phyloP scores from a whole-genome alignment of 495 filamentous ascomycete species.

The Umbilicaria muhlenbergii region DNA sequence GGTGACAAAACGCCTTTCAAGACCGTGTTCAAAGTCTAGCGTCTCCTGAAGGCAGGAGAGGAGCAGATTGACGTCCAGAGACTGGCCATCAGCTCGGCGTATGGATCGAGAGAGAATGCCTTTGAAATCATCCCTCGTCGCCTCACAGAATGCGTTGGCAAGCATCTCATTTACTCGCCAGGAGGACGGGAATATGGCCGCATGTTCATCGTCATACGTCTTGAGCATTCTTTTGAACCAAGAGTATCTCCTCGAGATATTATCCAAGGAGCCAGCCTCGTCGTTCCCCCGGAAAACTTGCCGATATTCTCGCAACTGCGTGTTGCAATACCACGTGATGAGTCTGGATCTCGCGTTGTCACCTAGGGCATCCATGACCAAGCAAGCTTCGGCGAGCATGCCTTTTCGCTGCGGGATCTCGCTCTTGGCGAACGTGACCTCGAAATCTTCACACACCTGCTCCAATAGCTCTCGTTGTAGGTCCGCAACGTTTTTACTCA shows the following conservation, averaged over 20 bases:
- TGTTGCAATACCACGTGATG: conserved; percentile 96
- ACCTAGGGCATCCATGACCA: conserved; percentile 89
- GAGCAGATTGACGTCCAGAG: conserved; percentile 80
- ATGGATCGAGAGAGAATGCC: conserved; percentile 78
- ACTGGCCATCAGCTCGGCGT: conserved; percentile 59
- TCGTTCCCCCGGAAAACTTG: conserved; percentile 93
- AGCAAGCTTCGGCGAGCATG: conserved; percentile 71
- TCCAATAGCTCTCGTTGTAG: conserved; percentile 87
- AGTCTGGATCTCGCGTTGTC: conserved; percentile 72
- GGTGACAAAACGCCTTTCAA: conserved; percentile 70
- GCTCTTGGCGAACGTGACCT: conserved; percentile 81
- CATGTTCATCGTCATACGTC: conserved; percentile 90
- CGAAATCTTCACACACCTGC: conserved; percentile 97
- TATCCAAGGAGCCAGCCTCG: conserved; percentile 92
- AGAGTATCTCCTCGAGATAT: conserved; percentile 85
- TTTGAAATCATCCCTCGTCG: conserved; percentile 89
- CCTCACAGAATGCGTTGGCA: conserved; percentile 89
- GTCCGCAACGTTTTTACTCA: conserved; percentile 86
- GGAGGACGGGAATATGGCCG: conserved; percentile 66
- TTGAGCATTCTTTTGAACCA: conserved; percentile 96
- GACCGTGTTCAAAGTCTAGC: conserved; percentile 85
- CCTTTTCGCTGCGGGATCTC: conserved; percentile 57
- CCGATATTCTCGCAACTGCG: conserved; percentile 86
- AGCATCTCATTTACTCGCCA: conserved; percentile 87
- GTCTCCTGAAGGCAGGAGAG: conserved; percentile 92